Conservation (phyloP, 106 monocot species). For the Phalaenopsis aphrodite region DNA sequence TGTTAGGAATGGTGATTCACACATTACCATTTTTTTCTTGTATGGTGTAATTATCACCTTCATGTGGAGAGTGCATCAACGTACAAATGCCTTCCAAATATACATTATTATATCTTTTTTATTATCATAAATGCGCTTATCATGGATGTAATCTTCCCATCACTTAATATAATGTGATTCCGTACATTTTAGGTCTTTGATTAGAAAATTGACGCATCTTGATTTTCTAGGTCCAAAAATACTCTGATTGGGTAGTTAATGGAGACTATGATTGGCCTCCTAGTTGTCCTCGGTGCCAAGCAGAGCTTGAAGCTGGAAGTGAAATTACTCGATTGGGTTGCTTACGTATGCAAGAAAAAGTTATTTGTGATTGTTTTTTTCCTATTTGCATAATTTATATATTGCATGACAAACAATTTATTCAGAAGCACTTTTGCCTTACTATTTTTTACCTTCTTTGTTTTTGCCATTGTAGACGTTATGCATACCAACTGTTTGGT, state of each 20-base stretch:
- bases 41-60: background rate
- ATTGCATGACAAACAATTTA: background rate
- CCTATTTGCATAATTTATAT: background rate
- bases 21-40: background rate
- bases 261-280: slow-evolving; percentile 97
- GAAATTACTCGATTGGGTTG: slow-evolving; percentile 87
- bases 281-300: slow-evolving; percentile 56
- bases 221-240: slow-evolving; percentile 33
- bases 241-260: slow-evolving; percentile 98
- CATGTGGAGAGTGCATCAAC: background rate
- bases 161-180: background rate
- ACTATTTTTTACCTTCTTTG: background rate
- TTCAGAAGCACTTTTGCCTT: background rate
- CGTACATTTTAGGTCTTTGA: background rate
- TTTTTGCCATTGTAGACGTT: slow-evolving; percentile 52
- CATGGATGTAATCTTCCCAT: background rate
- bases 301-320: slow-evolving; percentile 50
- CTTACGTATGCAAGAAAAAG: slow-evolving; percentile 40
- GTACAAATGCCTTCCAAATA: background rate
- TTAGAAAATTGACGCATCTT: background rate
- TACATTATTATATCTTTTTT: background rate
- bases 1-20: background rate
- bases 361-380: background rate
- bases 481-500: slow-evolving; percentile 55
- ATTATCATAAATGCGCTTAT: background rate